Conservation (phyloP, 2,329 filamentous ascomycete genomes). For the Aspergillus pseudonomiae region DNA sequence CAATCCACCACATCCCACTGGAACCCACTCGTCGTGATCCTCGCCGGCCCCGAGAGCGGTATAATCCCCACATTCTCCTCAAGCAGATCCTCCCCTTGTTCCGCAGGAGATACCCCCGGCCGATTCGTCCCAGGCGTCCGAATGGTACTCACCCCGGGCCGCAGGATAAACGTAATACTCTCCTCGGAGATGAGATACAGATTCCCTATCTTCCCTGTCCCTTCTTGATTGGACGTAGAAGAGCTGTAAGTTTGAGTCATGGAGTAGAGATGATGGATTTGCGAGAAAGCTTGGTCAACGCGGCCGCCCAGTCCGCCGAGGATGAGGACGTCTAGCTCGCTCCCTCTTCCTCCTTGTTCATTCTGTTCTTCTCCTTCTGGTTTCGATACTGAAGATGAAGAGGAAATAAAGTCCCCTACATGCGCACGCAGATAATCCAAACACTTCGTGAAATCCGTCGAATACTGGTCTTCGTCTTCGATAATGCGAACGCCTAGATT, state of each 20-base stretch:
- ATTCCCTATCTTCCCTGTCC: constrained; percentile 45
- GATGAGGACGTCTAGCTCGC: constrained; percentile 67
- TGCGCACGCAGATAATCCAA: constrained; percentile 60
- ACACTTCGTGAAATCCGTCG: constrained; percentile 89
- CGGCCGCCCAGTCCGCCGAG: constrained; percentile 85
- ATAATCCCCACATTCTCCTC: constrained; percentile 84
- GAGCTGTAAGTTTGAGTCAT: constrained; percentile 37
- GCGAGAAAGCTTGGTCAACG: constrained; percentile 88
- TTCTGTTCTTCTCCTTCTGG: constrained; percentile 4
- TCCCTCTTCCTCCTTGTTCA: constrained; percentile 1
- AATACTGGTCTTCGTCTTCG: constrained; percentile 77
- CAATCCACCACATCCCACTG: constrained; percentile 90
- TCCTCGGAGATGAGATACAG: constrained; percentile 81
- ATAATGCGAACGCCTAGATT: constrained; percentile 64
- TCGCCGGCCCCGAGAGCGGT: constrained; percentile 75
- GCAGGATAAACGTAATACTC: constrained; percentile 81
- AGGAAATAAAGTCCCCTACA: constrained; percentile 27
- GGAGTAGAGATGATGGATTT: constrained; percentile 79
- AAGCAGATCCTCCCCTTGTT: constrained; percentile 53
- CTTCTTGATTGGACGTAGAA: not conserved
- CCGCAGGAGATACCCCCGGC: constrained; percentile 10
- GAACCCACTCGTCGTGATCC: constrained; percentile 78
- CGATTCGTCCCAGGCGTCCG: constrained; percentile 55
- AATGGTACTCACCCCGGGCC: constrained; percentile 68
- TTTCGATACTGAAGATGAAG: constrained; percentile 10